Evolutionary conservation across 805 yeast species (phyloP).

Genomic region (Metschnikowia aberdeeniae): DNA sequence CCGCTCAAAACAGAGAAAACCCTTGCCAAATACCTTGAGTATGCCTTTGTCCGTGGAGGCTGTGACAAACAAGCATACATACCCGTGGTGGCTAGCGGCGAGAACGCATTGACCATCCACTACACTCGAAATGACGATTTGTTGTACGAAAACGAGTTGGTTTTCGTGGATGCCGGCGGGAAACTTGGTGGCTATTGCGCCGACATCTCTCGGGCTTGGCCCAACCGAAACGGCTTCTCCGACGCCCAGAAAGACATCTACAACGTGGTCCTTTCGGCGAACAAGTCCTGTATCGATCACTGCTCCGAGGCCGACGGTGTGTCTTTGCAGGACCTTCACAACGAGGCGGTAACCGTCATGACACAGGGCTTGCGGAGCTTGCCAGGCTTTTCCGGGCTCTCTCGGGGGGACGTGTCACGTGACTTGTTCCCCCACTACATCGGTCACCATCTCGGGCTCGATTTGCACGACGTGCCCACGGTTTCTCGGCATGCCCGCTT

Average conservation of each 20-base stretch:
- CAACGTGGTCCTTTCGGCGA: slow-evolving; percentile 81
- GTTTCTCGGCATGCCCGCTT: slow-evolving; percentile 54
- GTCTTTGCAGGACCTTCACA: slow-evolving; percentile 74
- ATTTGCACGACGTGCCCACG: slow-evolving; percentile 77
- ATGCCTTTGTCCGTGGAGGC: slow-evolving; percentile 79
- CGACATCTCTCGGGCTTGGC: slow-evolving; percentile 97
- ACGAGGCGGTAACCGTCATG: slow-evolving; percentile 56
- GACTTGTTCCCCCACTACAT: slow-evolving; percentile 84
- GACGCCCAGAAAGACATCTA: slow-evolving; percentile 81
- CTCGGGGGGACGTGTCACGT: slow-evolving; percentile 49
- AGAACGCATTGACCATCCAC: slow-evolving; percentile 86
- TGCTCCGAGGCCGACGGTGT: slow-evolving; percentile 53
- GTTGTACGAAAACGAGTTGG: slow-evolving; percentile 72
- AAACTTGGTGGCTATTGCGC: slow-evolving; percentile 90
- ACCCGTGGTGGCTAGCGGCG: slow-evolving; percentile 95
- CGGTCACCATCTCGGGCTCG: slow-evolving; percentile 93
- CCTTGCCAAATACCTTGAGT: slow-evolving; percentile 75
- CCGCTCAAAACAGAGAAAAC: slow-evolving; percentile 70
- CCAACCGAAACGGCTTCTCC: slow-evolving; percentile 70
- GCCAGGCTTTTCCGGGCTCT: slow-evolving; percentile 55
- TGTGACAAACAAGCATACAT: slow-evolving; percentile 87
- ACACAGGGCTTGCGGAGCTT: slow-evolving; percentile 63
- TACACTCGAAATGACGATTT: slow-evolving; percentile 89
- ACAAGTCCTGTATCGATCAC: slow-evolving; percentile 67
- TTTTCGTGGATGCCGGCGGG: slow-evolving; percentile 94